phyloP scores from a whole-genome alignment of 2,329 filamentous ascomycete genomes.

The Plectosphaerella sp. region DNA sequence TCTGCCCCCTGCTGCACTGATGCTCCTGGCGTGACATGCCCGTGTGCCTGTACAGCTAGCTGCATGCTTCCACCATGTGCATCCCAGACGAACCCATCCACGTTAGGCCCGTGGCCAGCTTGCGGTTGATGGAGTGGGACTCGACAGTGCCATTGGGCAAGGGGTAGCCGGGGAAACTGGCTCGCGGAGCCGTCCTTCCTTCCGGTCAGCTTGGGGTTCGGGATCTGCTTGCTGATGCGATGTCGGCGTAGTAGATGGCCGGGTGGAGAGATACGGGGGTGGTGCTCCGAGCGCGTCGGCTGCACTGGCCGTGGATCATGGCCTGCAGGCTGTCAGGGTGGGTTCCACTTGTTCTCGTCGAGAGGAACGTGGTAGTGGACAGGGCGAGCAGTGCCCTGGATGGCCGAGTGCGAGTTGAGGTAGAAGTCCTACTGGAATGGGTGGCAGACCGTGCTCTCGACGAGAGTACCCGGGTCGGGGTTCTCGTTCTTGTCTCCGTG shows the following conservation, averaged over 20 bases:
- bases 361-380: slow-evolving; percentile 88
- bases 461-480: slow-evolving; percentile 76
- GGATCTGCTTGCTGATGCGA: slow-evolving; percentile 54
- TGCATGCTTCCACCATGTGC: too few relatives aligned
- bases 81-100: too few relatives aligned
- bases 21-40: too few relatives aligned
- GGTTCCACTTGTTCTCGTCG: slow-evolving; percentile 68
- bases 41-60: too few relatives aligned
- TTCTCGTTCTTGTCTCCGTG: slow-evolving; percentile 74
- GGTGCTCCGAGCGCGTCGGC: slow-evolving; percentile 87
- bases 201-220: slow-evolving; percentile 34
- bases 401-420: slow-evolving; percentile 60
- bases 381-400: slow-evolving; percentile 90
- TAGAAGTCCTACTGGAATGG: slow-evolving; percentile 90
- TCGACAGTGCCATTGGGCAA: slow-evolving; percentile 16
- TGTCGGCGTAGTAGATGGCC: slow-evolving; percentile 92
- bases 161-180: slow-evolving; percentile 12
- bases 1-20: too few relatives aligned
- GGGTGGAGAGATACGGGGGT: slow-evolving; percentile 88
- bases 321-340: slow-evolving; percentile 73
- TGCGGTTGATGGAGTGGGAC: slow-evolving; percentile 16
- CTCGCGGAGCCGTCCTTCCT: slow-evolving; percentile 36
- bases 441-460: slow-evolving; percentile 87
- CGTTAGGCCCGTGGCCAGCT: too few relatives aligned
- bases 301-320: slow-evolving; percentile 92